Conservation (phyloP, 108 stramenopile species). For the Cyclotella baltica region DNA sequence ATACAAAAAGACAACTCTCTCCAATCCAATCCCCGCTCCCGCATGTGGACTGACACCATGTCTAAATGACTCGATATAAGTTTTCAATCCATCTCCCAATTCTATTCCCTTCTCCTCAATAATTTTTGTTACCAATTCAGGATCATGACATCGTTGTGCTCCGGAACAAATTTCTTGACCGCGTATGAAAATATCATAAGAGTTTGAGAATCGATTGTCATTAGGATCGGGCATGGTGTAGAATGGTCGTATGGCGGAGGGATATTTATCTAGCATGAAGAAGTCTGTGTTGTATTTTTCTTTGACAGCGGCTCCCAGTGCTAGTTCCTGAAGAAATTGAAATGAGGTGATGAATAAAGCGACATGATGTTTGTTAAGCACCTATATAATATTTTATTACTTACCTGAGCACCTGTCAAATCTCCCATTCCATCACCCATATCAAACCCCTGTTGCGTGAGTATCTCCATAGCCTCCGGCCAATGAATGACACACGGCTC, state of each 20-base stretch:
- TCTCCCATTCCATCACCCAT: conserved; percentile 92
- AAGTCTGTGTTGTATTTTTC: conserved; percentile 99
- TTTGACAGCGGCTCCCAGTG: conserved; percentile 91
- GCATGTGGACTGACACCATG: conserved; percentile 97
- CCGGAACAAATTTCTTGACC: conserved; percentile 99
- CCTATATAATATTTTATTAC: too few species aligned
- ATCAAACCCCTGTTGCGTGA: conserved; percentile 77
- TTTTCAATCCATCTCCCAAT: conserved; percentile 87
- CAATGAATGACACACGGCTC: conserved; percentile 97
- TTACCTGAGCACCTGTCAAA: conserved; percentile 76
- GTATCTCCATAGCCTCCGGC: conserved; percentile 94
- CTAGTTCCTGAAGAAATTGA: conserved; percentile 70
- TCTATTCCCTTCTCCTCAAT: conserved; percentile 91
- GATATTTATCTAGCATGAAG: conserved; percentile 99
- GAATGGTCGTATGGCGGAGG: conserved; percentile 95
- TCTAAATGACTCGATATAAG: conserved; percentile 96
- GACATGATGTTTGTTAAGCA: too few species aligned
- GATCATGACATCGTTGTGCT: conserved; percentile 98
- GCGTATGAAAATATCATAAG: conserved; percentile 99
- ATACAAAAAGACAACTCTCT: conserved; percentile 99
- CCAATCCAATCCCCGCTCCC: conserved; percentile 98
- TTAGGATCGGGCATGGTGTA: conserved; percentile 99
- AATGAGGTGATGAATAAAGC: conserved; percentile 38
- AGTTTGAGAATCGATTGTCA: conserved; percentile 85
- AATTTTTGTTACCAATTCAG: too few species aligned